phyloP scores from a whole-genome alignment of 2,329 filamentous ascomycete species.

The Alternaria atra region DNA sequence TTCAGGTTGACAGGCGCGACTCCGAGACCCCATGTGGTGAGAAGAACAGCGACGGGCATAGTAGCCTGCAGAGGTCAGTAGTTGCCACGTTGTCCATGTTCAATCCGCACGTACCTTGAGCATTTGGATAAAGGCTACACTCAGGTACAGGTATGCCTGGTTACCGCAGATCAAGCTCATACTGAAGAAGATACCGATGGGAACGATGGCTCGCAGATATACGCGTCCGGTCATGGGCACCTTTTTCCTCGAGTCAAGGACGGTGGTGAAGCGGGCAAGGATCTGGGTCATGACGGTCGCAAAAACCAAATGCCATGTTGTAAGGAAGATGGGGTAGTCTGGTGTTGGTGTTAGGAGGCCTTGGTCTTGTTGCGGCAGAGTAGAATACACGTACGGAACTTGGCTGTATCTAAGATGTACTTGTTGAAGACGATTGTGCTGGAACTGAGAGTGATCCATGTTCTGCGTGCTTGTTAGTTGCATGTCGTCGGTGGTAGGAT shows the following conservation, averaged over 20 bases:
- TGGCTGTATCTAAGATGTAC: slow-evolving; percentile 87
- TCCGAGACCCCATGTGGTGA: slow-evolving; percentile 88
- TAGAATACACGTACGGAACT: slow-evolving; percentile 73
- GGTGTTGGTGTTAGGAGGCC: slow-evolving; percentile 39
- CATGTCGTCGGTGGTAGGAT: slow-evolving; percentile 41
- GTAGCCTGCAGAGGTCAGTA: slow-evolving; percentile 70
- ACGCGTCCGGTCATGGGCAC: slow-evolving; percentile 97
- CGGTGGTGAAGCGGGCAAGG: slow-evolving; percentile 85
- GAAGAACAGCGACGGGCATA: slow-evolving; percentile 89
- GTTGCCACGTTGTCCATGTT: background rate
- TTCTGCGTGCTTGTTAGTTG: slow-evolving; percentile 60
- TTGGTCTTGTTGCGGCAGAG: slow-evolving; percentile 4
- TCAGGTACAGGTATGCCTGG: slow-evolving; percentile 92
- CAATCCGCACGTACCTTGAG: slow-evolving; percentile 75
- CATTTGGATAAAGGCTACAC: slow-evolving; percentile 98
- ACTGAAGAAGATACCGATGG: slow-evolving; percentile 95
- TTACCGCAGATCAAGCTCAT: slow-evolving; percentile 97
- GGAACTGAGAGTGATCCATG: slow-evolving; percentile 92
- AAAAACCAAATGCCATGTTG: slow-evolving; percentile 92
- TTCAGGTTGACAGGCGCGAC: slow-evolving; percentile 84
- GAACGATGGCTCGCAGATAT: slow-evolving; percentile 91
- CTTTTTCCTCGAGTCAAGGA: slow-evolving; percentile 92
- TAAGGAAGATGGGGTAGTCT: slow-evolving; percentile 71
- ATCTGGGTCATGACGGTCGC: slow-evolving; percentile 94
- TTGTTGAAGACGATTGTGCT: slow-evolving; percentile 99